Conservation (phyloP, 2,329 filamentous ascomycete species). For the Curvularia eragrostidis region DNA sequence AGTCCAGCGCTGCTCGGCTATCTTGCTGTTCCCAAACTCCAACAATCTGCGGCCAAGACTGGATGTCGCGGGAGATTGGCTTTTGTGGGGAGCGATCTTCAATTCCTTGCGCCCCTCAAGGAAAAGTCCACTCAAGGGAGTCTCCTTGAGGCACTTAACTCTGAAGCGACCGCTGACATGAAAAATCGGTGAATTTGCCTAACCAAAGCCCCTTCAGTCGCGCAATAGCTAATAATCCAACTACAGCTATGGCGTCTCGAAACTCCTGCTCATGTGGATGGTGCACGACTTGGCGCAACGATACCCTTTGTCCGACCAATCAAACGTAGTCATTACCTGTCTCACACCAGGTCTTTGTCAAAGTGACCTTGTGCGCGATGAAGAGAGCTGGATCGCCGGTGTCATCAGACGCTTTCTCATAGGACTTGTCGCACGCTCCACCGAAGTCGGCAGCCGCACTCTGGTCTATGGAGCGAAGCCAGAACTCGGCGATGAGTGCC, state of each 20-base stretch:
- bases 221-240: constrained; percentile 6
- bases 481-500: constrained; percentile 21
- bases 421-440: constrained; percentile 24
- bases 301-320: constrained; percentile 23
- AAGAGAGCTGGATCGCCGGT: constrained; percentile 7
- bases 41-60: constrained; percentile 23
- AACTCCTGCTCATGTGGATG: constrained; percentile 36
- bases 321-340: constrained; percentile 37
- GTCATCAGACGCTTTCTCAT: constrained; percentile 6
- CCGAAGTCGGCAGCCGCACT: constrained; percentile 31
- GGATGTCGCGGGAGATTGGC: constrained; percentile 26
- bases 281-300: constrained; percentile 31
- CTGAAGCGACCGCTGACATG: constrained; percentile 19
- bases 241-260: constrained; percentile 31
- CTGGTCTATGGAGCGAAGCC: constrained; percentile 29
- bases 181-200: neutral
- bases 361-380: constrained; percentile 36
- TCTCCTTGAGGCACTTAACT: constrained; percentile 33
- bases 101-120: constrained; percentile 30
- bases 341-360: constrained; percentile 40
- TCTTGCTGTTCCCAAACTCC: constrained; percentile 39
- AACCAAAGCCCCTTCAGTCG: neutral
- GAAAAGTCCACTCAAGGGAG: constrained; percentile 20
- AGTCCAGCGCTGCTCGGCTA: constrained; percentile 27
- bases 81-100: constrained; percentile 40